Conservation (phyloP, 495 filamentous ascomycete species). For the Cladorrhinum samala region DNA sequence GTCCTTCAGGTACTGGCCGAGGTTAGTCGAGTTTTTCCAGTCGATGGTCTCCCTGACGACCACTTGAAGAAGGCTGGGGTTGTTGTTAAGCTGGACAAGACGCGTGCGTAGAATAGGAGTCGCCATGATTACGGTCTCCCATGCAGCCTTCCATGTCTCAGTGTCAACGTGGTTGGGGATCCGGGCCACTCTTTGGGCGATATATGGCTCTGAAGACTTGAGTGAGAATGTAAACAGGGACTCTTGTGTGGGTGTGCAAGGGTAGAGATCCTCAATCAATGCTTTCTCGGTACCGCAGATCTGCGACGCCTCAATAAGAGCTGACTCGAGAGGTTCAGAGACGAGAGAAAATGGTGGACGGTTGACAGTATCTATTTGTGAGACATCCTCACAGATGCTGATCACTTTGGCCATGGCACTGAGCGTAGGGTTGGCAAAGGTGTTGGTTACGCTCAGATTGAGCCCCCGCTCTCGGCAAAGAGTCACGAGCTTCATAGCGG, state of each 20-base stretch:
- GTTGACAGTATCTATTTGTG: not conserved
- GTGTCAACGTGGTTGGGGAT: conserved; percentile 42
- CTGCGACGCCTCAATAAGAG: conserved; percentile 42
- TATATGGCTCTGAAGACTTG: conserved; percentile 46
- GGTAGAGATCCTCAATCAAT: conserved; percentile 51
- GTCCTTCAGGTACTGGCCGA: conserved; percentile 41
- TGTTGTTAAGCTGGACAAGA: conserved; percentile 44
- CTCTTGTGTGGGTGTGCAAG: conserved; percentile 60
- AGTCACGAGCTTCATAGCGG: conserved; percentile 23
- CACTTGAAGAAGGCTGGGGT: conserved; percentile 45
- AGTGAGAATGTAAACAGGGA: conserved; percentile 44
- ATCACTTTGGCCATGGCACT: conserved; percentile 15
- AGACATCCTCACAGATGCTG: not conserved
- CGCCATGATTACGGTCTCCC: conserved; percentile 44
- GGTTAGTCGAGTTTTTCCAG: conserved; percentile 34
- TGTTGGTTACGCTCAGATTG: conserved; percentile 14
- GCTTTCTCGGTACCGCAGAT: conserved; percentile 37
- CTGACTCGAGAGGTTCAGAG: not conserved
- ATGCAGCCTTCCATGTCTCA: conserved; percentile 46
- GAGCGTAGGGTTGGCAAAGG: conserved; percentile 12
- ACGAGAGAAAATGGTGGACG: conserved; percentile 5
- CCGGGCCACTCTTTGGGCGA: conserved; percentile 42
- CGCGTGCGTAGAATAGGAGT: conserved; percentile 51
- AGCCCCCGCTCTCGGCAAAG: conserved; percentile 12
- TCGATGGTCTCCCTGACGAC: conserved; percentile 32